Percentiles rank a stretch among this genome's conserved stretches.
Conservation (phyloP, 176 grass and related monocot species). For the Juncus effusus region DNA sequence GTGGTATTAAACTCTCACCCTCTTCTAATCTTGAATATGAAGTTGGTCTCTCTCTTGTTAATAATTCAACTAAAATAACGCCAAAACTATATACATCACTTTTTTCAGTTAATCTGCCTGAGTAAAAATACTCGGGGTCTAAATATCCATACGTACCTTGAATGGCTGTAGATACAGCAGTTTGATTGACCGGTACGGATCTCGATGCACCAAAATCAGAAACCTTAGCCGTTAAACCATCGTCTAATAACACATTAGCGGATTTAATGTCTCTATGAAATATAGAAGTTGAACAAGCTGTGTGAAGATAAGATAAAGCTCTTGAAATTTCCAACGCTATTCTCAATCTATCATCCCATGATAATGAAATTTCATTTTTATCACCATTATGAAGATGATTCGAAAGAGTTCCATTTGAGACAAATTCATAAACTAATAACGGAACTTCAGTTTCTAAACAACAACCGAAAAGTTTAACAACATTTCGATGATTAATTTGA, state of each 20-base stretch:
- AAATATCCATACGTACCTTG: slow-evolving; percentile 52
- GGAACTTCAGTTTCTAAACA: slow-evolving; percentile 55
- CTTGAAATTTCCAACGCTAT: slow-evolving; percentile 39
- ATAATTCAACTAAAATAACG: slow-evolving; percentile 42
- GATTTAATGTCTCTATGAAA: slow-evolving; percentile 56
- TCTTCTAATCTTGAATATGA: neutral
- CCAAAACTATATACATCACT: slow-evolving; percentile 55
- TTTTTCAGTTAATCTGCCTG: slow-evolving; percentile 42
- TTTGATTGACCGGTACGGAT: slow-evolving; percentile 38
- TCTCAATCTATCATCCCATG: slow-evolving; percentile 43
- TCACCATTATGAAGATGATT: slow-evolving; percentile 33
- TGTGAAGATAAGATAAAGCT: slow-evolving; percentile 49
- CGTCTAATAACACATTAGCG: slow-evolving; percentile 50
- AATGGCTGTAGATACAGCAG: slow-evolving; percentile 27
- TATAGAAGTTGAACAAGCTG: slow-evolving; percentile 27
- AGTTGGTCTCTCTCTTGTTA: slow-evolving; percentile 39
- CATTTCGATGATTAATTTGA: slow-evolving; percentile 48
- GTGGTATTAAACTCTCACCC: slow-evolving; percentile 9
- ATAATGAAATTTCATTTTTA: slow-evolving; percentile 6
- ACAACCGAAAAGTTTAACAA: slow-evolving; percentile 53
- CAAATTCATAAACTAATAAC: slow-evolving; percentile 50
- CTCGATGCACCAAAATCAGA: slow-evolving; percentile 56
- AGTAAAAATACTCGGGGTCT: slow-evolving; percentile 49
- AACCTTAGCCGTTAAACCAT: slow-evolving; percentile 40
- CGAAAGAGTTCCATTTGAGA: slow-evolving; percentile 48